These are phyloP conservation scores for Penicillium chermesinum DNA, from an alignment of 495 filamentous ascomycete genomes.

Conservation along the genomic window DNA sequence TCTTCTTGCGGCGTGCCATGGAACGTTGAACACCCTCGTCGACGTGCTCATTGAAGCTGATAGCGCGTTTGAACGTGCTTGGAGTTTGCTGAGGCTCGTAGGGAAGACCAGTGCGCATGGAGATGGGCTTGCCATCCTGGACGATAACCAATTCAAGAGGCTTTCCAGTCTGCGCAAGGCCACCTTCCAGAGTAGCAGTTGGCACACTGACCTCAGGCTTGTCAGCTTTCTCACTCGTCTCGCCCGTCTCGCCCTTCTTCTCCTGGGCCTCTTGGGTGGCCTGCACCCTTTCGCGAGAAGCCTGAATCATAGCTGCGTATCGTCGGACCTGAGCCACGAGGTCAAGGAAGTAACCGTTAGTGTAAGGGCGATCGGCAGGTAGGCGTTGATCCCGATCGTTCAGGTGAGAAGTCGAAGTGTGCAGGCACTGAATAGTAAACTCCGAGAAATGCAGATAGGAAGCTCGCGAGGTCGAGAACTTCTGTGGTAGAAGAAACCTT, in stretches of 20 bases:
- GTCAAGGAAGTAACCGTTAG: slow-evolving; percentile 90
- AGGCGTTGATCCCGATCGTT: slow-evolving; percentile 75
- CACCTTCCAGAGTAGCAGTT: slow-evolving; percentile 67
- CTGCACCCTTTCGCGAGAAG: slow-evolving; percentile 38
- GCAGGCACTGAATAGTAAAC: slow-evolving; percentile 77
- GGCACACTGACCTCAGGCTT: slow-evolving; percentile 18
- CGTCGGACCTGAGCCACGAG: slow-evolving; percentile 78
- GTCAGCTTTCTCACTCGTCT: slow-evolving; percentile 1
- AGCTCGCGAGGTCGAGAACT: slow-evolving; percentile 58
- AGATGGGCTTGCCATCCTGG: slow-evolving; percentile 72
- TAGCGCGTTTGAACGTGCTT: slow-evolving; percentile 53
- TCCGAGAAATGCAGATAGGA: slow-evolving; percentile 82
- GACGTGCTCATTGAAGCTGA: slow-evolving; percentile 46
- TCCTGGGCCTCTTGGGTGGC: slow-evolving; percentile 13
- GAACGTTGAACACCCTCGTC: slow-evolving; percentile 77
- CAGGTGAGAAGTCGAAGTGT: slow-evolving; percentile 73
- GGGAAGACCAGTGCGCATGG: slow-evolving; percentile 60
- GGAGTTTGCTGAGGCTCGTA: slow-evolving; percentile 35
- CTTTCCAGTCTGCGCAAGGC: slow-evolving; percentile 68
- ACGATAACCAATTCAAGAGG: slow-evolving; percentile 73
- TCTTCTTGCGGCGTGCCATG: slow-evolving; percentile 87
- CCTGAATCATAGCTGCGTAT: slow-evolving; percentile 60
- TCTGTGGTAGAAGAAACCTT: slow-evolving; percentile 55
- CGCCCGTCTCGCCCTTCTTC: slow-evolving; percentile 9
- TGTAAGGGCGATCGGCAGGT: slow-evolving; percentile 80